Conservation (phyloP, 2,329 filamentous ascomycete genomes). For the Paracoccidioides lutzii region DNA sequence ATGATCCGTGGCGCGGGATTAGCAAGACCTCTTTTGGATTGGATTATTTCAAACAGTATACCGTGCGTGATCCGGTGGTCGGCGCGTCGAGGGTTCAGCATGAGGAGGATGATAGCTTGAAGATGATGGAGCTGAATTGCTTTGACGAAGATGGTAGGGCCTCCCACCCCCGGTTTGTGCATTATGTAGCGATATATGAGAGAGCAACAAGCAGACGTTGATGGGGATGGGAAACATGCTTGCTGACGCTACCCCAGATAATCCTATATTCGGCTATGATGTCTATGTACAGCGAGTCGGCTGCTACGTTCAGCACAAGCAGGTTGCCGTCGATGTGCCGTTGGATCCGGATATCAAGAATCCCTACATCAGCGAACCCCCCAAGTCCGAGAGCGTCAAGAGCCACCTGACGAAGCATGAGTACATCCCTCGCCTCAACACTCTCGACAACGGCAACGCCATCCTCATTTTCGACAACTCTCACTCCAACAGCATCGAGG, state of each 20-base stretch:
- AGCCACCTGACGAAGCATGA: slow-evolving; percentile 17
- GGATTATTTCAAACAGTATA: slow-evolving; percentile 40
- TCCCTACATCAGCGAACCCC: slow-evolving; percentile 31
- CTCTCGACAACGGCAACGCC: slow-evolving; percentile 38
- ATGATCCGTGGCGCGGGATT: slow-evolving; percentile 40
- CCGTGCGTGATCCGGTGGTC: slow-evolving; percentile 7
- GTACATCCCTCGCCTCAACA: slow-evolving; percentile 30
- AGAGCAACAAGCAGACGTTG: no score
- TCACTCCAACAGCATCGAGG: slow-evolving; percentile 33
- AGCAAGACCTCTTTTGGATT: slow-evolving; percentile 38
- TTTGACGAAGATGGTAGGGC: slow-evolving; percentile 30
- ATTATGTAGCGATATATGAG: no score
- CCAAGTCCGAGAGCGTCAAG: slow-evolving; percentile 20
- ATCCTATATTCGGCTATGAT: slow-evolving; percentile 35
- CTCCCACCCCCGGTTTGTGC: neutral
- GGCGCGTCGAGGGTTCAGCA: slow-evolving; percentile 6
- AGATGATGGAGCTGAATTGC: slow-evolving; percentile 40
- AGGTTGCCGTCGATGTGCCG: slow-evolving; percentile 24
- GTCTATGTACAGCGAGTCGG: slow-evolving; percentile 38
- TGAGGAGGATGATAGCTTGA: slow-evolving; percentile 19
- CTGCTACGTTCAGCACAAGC: slow-evolving; percentile 39
- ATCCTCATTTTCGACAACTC: slow-evolving; percentile 43
- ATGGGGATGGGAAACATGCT: no score
- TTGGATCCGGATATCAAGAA: slow-evolving; percentile 32
- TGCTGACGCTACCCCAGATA: slow-evolving; percentile 18